Evolutionary conservation across 148 eudicot genomes (phyloP).

Genomic region (Nyssa sinensis): DNA sequence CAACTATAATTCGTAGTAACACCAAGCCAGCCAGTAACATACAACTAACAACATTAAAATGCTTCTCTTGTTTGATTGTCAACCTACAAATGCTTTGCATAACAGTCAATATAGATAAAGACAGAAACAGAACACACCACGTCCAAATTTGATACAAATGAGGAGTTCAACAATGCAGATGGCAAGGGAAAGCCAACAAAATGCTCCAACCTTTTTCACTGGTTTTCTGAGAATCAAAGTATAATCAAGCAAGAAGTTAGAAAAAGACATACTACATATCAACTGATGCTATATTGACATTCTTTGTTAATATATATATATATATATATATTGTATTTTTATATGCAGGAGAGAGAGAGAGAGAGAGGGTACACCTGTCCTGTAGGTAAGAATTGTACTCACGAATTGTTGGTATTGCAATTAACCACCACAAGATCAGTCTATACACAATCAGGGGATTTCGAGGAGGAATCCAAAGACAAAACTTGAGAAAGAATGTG

Average conservation of each 20-base stretch:
- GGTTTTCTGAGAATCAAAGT: conserved; percentile 51
- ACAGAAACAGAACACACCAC: conserved; percentile 53
- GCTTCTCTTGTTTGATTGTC: no score
- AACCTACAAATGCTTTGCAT: no score
- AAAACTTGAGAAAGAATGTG: conserved; percentile 93
- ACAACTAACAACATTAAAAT: background rate
- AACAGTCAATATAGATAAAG: no score
- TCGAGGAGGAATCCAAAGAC: conserved; percentile 97
- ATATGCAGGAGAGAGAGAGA: no score
- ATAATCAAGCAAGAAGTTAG: conserved; percentile 3
- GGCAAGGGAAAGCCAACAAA: conserved; percentile 94
- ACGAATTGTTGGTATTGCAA: conserved; percentile 93
- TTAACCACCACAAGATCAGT: conserved; percentile 94
- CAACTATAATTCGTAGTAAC: no score
- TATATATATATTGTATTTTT: background rate
- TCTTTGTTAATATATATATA: background rate
- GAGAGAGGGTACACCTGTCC: conserved; percentile 67
- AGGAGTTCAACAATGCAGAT: conserved; percentile 92
- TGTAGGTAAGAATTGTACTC: conserved; percentile 95
- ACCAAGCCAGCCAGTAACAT: background rate
- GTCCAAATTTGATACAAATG: conserved; percentile 93
- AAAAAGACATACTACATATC: background rate
- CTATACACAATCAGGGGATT: conserved; percentile 81
- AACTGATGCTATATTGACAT: background rate
- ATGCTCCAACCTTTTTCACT: conserved; percentile 85